Conservation (phyloP, 176 grass and related monocot genomes). For the Elymus sibiricus region DNA sequence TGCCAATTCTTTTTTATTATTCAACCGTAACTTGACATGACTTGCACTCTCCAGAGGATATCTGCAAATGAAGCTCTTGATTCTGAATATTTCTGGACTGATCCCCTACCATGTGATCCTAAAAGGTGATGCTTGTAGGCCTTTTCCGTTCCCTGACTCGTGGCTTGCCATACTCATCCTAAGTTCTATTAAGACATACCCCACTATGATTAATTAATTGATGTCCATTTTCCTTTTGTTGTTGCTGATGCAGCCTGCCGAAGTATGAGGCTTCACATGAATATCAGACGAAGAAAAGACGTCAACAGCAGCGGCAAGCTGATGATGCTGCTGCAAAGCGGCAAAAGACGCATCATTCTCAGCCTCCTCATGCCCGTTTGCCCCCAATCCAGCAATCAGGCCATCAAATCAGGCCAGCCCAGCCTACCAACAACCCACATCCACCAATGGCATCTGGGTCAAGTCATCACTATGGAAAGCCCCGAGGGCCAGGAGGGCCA, state of each 20-base stretch:
- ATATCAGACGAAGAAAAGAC: constrained; percentile 72
- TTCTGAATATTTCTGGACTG: constrained; percentile 77
- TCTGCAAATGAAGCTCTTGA: constrained; percentile 71
- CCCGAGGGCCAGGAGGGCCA: constrained; percentile 50
- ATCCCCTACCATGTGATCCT: constrained; percentile 75
- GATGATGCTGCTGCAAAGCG: constrained; percentile 59
- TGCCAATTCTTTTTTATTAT: background rate
- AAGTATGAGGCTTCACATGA: constrained; percentile 68
- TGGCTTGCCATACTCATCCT: background rate
- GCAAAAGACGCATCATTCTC: constrained; percentile 60
- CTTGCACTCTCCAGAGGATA: constrained; percentile 53
- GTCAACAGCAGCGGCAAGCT: constrained; percentile 68
- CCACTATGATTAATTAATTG: background rate
- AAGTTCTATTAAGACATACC: background rate
- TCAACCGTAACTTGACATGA: constrained; percentile 23
- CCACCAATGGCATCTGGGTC: constrained; percentile 53
- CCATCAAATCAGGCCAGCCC: constrained; percentile 54
- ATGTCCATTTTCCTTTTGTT: background rate
- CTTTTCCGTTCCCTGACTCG: background rate
- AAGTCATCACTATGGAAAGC: constrained; percentile 55
- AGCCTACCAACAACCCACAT: constrained; percentile 47
- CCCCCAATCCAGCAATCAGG: constrained; percentile 64
- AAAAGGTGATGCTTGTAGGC: constrained; percentile 44
- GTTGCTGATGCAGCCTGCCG: constrained; percentile 51
- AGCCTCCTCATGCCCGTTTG: constrained; percentile 50